Evolutionary conservation across 805 yeast genomes (phyloP), one percentile per base, ranked within the genome.

Genomic region (Maudiozyma saulgeensis): DNA sequence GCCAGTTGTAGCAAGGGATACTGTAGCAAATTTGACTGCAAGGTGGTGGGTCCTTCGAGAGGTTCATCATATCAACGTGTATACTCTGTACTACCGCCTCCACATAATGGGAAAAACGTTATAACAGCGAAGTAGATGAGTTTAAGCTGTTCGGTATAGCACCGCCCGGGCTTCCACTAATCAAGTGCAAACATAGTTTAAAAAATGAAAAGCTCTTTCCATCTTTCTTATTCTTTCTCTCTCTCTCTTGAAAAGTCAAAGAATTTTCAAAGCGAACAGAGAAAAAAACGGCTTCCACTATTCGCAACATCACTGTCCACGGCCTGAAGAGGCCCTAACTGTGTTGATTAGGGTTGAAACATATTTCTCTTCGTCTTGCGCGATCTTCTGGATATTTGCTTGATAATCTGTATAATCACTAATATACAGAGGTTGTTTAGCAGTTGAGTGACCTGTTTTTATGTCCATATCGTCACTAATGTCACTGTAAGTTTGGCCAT

Each of bases 331-430:
- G 8, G 44, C 52, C 43, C 49, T 54, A n/a, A 60, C 53, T 5
- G 53, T 55, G 9, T 43, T 50, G 13, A 55, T 54, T 54, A 61
- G 50, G 18, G 51, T 49, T 18, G 55, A 50, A 8, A 60, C 55
- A 37, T 58, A 59, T 13, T 43, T 43, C 23, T 54, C 54, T 39
- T 60, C 64, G 3, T n/a, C 19, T 3, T n/a, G 19, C 7, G 49
- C 21, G 34, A 54, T 23, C 37, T 23, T 21, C 39, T 45, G 15
- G 35, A 53, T 34, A 41, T 50, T 35, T 43, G 44, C 43, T 35
- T 49, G 46, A 16, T 32, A 47, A 5, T 53, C 51, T 0, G 49
- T 37, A 28, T 51, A 53, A 31, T 53, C 52, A 34, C 53, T 51
- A 19, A 53, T 45, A 19, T 53, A 53, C 7, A 47, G 31, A 9